Conservation (phyloP, 2,329 filamentous ascomycete species). For the Paradendryphiella salina region DNA sequence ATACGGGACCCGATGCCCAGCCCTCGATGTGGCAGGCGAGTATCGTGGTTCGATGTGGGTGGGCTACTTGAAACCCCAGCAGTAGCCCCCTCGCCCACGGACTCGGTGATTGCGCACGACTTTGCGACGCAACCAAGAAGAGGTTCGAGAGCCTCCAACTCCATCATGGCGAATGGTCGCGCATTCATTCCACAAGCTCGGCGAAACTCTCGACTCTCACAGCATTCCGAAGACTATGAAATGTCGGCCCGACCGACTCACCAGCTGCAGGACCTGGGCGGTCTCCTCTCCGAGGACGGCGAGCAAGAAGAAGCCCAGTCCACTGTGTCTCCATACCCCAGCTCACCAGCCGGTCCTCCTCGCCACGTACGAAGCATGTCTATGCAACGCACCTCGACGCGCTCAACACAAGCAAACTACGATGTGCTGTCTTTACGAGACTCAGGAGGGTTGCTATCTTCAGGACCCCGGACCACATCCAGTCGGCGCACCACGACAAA, state of each 20-base stretch:
- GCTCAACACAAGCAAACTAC: slow-evolving; percentile 29
- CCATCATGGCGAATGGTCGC: slow-evolving; percentile 28
- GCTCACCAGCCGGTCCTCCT: slow-evolving; percentile 17
- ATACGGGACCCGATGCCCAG: slow-evolving; percentile 45
- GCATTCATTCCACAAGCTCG: slow-evolving; percentile 31
- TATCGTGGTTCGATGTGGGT: slow-evolving; percentile 86
- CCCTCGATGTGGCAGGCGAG: slow-evolving; percentile 52
- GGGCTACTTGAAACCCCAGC: slow-evolving; percentile 65
- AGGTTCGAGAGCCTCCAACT: slow-evolving; percentile 39
- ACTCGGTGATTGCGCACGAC: slow-evolving; percentile 48
- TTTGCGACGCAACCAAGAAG: slow-evolving; percentile 45
- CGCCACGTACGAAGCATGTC: slow-evolving; percentile 15
- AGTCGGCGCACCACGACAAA: slow-evolving; percentile 29
- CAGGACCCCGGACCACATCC: slow-evolving; percentile 12
- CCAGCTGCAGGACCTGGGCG: slow-evolving; percentile 33
- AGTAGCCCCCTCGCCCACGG: slow-evolving; percentile 37
- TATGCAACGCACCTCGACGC: slow-evolving; percentile 27
- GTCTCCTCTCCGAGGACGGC: slow-evolving; percentile 31
- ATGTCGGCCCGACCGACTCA: slow-evolving; percentile 27
- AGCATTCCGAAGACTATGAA: slow-evolving; percentile 42
- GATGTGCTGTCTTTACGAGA: slow-evolving; percentile 37
- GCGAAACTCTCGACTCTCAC: slow-evolving; percentile 40
- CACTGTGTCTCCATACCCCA: slow-evolving; percentile 20
- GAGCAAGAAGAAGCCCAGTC: slow-evolving; percentile 23
- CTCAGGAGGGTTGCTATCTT: slow-evolving; percentile 34